These are phyloP conservation scores for Trichophyton schoenleinii DNA, from an alignment of 2,329 filamentous ascomycete genomes.

Conservation along the genomic window DNA sequence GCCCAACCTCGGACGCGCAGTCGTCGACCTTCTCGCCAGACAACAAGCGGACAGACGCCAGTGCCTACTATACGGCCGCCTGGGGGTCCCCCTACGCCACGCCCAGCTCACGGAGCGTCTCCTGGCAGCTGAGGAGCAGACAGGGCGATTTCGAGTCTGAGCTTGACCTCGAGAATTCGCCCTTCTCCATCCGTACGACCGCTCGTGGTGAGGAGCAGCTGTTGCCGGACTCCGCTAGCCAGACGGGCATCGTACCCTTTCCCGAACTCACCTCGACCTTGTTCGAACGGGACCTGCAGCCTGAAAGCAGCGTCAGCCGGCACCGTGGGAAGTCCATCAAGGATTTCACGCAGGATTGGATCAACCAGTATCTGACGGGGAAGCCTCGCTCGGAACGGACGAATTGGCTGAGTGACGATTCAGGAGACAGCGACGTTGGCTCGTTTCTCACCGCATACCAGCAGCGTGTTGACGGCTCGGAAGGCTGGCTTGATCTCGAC, in stretches of 20 bases:
- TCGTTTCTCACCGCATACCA: conserved; percentile 39
- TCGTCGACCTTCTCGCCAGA: conserved; percentile 30
- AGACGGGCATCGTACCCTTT: conserved; percentile 6
- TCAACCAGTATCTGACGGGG: conserved; percentile 67
- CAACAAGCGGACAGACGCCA: conserved; percentile 35
- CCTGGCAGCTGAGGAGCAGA: conserved; percentile 27
- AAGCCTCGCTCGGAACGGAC: conserved; percentile 56
- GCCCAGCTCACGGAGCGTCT: conserved; percentile 36
- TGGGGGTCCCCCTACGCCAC: conserved; percentile 87
- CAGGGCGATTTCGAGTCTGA: conserved; percentile 34
- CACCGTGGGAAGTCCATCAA: conserved; percentile 27
- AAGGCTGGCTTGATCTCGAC: conserved; percentile 34
- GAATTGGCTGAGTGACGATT: conserved; percentile 74
- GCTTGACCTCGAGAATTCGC: conserved; percentile 23
- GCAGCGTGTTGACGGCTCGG: conserved; percentile 30
- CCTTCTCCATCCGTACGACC: conserved; percentile 21
- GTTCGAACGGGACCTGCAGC: conserved; percentile 17
- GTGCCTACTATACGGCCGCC: conserved; percentile 57
- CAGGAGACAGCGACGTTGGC: conserved; percentile 60
- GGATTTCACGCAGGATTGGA: conserved; percentile 72
- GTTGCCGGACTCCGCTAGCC: neutral
- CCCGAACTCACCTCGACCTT: conserved; percentile 13
- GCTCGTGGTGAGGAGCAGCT: neutral
- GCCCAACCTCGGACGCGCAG: conserved; percentile 21
- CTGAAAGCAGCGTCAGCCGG: conserved; percentile 12